Conservation (phyloP, 768 basidiomycete species). For the Mycena polygramma region DNA sequence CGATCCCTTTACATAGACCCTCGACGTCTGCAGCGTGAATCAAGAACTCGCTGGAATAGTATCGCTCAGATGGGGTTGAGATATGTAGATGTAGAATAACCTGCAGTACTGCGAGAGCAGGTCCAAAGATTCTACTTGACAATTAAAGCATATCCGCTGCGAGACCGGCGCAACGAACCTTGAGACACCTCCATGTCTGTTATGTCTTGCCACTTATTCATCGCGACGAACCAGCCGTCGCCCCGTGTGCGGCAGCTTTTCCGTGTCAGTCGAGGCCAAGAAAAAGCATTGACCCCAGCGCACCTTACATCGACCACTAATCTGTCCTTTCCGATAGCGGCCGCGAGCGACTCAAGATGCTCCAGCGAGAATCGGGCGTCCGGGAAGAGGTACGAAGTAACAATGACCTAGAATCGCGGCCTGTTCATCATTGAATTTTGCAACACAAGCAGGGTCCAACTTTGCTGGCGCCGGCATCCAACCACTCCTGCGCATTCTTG, state of each 20-base stretch:
- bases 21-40: slow-evolving; percentile 99
- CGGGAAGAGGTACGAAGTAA: slow-evolving; percentile 98
- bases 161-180: slow-evolving; percentile 58
- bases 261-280: background rate
- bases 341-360: slow-evolving; percentile 72
- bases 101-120: slow-evolving; percentile 86
- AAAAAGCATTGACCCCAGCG: slow-evolving; percentile 33
- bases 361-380: slow-evolving; percentile 81
- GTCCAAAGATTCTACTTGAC: slow-evolving; percentile 76
- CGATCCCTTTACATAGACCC: slow-evolving; percentile 96
- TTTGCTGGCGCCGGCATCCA: slow-evolving; percentile 92
- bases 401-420: slow-evolving; percentile 78
- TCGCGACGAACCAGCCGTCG: slow-evolving; percentile 91
- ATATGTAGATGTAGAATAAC: slow-evolving; percentile 49
- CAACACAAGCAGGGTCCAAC: slow-evolving; percentile 47
- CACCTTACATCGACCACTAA: slow-evolving; percentile 97
- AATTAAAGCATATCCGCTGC: background rate
- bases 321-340: slow-evolving; percentile 81
- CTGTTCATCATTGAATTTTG: slow-evolving; percentile 19
- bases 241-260: slow-evolving; percentile 86
- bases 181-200: slow-evolving; percentile 93
- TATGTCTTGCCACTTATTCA: slow-evolving; percentile 98
- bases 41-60: slow-evolving; percentile 81
- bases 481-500: slow-evolving; percentile 85
- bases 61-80: background rate